Evolutionary conservation across 1,139 yeast species (phyloP).

Genomic region (Sugiyamaella neomexicana): DNA sequence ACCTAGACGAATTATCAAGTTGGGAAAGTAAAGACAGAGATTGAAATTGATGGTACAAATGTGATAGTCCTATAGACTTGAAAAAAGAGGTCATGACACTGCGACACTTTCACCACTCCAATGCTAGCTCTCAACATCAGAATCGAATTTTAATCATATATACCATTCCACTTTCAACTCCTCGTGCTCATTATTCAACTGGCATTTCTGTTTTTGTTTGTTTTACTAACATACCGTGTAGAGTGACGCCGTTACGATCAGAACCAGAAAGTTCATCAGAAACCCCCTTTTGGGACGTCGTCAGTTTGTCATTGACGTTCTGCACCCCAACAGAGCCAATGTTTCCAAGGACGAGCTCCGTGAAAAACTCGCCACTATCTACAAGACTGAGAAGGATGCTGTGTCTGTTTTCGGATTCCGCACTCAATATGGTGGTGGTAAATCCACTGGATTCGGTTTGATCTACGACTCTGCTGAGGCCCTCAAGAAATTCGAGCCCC

Average conservation of each 20-base stretch:
- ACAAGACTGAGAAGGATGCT: constrained; percentile 98
- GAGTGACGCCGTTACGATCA: constrained; percentile 99
- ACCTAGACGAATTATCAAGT: too few relatives aligned
- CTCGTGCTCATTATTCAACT: neutral
- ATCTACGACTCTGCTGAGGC: constrained; percentile 98
- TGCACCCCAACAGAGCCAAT: constrained; percentile 99
- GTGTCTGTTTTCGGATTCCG: constrained; percentile 99
- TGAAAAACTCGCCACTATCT: constrained; percentile 92
- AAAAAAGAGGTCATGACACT: too few relatives aligned
- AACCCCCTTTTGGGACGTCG: constrained; percentile 99
- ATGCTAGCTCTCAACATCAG: too few relatives aligned
- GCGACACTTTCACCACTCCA: too few relatives aligned
- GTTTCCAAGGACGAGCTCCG: constrained; percentile 99
- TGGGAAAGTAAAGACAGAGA: too few relatives aligned
- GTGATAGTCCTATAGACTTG: too few relatives aligned
- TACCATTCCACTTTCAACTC: neutral
- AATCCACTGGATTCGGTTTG: constrained; percentile 98
- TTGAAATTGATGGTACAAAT: too few relatives aligned
- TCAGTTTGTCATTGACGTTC: constrained; percentile 99
- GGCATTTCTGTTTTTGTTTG: neutral
- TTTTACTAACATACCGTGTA: constrained; percentile 31
- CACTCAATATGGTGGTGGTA: constrained; percentile 99
- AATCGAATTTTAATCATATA: too few relatives aligned
- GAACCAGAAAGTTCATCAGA: constrained; percentile 99
- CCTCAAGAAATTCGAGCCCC: constrained; percentile 98